Evolutionary conservation across 805 yeast species (phyloP), one percentile per base, ranked within the genome.

Genomic region (Saccharomycopsis olivae): DNA sequence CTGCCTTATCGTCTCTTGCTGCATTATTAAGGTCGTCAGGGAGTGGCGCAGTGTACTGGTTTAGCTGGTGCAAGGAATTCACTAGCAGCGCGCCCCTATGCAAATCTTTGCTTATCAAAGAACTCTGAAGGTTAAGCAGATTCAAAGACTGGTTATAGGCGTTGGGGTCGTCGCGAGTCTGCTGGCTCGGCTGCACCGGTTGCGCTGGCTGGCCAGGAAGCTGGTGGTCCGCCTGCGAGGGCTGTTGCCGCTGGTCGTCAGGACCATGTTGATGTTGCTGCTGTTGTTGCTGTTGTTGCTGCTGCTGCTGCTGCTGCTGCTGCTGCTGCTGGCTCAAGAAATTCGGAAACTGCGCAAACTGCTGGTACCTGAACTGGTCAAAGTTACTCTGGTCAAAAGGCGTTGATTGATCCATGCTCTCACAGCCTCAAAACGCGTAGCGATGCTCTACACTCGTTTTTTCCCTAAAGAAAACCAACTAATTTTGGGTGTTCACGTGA

Each of bases 351-450:
- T 29, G 36, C 5, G 30, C 13, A 28, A 38, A 43, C 5, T 29
- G 16, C 16, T 33, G 30, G 27, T 44, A 39, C 36, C 43, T 18
- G 32, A 43, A 39, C 33, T 36, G 40, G 11, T 43, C 46, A 33
- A 39, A 43, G 17, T 43, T 43, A 27, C 16, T 38, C 4, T 40
- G 19, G 15, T 42, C 46, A 24, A 38, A 42, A 10, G 38, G 38
- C 15, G 36, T 33, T 31, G 33, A 43, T n/a, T 40, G 40, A 17
- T 42, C 46, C 46, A 42, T 42, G n/a, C n/a, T n/a, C n/a, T n/a
- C n/a, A n/a, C n/a, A n/a, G n/a, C n/a, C n/a, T n/a, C n/a, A n/a
- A n/a, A n/a, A n/a, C n/a, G n/a, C n/a, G n/a, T n/a, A n/a, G n/a
- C n/a, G n/a, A n/a, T n/a, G n/a, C n/a, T n/a, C n/a, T n/a, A n/a